Base-by-base conservation (phyloP, 306 rosid genomes). In the Cucumis melo region DNA sequence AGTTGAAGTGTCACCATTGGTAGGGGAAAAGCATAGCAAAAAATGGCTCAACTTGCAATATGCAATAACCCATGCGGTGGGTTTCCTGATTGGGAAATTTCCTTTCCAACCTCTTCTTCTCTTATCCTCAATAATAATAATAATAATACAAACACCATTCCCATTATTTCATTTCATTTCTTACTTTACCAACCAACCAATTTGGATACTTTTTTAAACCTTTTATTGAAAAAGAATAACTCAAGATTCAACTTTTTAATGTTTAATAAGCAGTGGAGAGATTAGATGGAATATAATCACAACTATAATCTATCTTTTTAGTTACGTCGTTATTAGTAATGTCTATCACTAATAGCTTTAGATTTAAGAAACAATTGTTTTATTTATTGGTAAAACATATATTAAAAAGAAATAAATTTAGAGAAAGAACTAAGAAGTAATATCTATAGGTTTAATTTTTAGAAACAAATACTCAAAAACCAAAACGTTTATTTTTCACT, bases 51-150 rank as follows among this genome's bases (percentile, higher is more conserved):
- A 67, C 17, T 67, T 67, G 54, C 74, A 39, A 12, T n/a, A 5
- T 39, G 54, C 74, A 20, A 39, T 67, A 39, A 42, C 19, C 32
- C 38, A 20, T 12, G 16, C 20, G 20, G 74, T 68, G 74, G 53
- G 74, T 68, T 68, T 68, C 74, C 74, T 46, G 55, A 44, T 68
- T 68, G 74, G 74, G 36, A 68, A 32, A 68, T 23, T 41, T 46
- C 74, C 74, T 68, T 44, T 68, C 13, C 74, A 68, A 44, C 57
- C 38, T 23, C 13, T 23, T 27, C n/a, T 68, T 68, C 74, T 68
- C 36, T 68, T 21, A 41, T 68, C 24, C 74, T 21, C 36, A 42
- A 27, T 65, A n/a, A n/a, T n/a, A n/a, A n/a, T n/a, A n/a, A n/a
- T n/a, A n/a, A n/a, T n/a, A 0, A 34, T 7, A 16, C 38, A 34